Evolutionary conservation across 1,284 basidiomycete genomes (phyloP).

Genomic region (Cryptococcus floricola): DNA sequence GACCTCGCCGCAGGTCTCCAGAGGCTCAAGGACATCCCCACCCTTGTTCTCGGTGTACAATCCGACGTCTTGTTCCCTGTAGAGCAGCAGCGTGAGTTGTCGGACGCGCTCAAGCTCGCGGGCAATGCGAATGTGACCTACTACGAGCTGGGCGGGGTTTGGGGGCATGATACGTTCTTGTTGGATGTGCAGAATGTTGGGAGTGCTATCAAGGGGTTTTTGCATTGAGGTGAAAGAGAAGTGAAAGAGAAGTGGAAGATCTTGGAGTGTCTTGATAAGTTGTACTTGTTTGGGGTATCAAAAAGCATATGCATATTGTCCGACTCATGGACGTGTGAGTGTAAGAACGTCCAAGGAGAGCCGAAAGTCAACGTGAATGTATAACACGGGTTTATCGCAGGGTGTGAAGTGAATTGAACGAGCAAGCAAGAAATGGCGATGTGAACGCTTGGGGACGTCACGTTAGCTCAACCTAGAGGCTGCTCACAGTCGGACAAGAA

Average conservation of each 20-base stretch:
- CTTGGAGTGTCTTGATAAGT: no score
- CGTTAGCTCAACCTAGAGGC: no score
- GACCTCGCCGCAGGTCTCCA: conserved; percentile 77
- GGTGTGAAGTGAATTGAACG: no score
- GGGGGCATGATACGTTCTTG: conserved; percentile 97
- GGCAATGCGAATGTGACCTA: conserved; percentile 87
- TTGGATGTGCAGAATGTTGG: conserved; percentile 74
- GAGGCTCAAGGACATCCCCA: conserved; percentile 72
- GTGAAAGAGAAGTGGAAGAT: neutral
- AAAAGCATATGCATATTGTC: no score
- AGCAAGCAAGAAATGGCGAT: no score
- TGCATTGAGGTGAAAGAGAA: conserved; percentile 38
- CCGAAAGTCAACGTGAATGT: no score
- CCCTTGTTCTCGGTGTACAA: conserved; percentile 89
- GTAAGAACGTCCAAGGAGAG: no score
- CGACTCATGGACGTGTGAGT: no score
- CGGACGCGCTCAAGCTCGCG: conserved; percentile 82
- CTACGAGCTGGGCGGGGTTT: conserved; percentile 96
- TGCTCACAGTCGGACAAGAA: no score
- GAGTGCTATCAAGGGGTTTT: conserved; percentile 72
- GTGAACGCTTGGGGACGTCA: no score
- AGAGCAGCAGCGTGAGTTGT: conserved; percentile 93
- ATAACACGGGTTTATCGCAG: no score
- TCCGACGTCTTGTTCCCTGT: conserved; percentile 96
- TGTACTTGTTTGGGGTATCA: no score